phyloP scores from a whole-genome alignment of 129 eudicot species.

The Pseudognaphalium luteoalbum region DNA sequence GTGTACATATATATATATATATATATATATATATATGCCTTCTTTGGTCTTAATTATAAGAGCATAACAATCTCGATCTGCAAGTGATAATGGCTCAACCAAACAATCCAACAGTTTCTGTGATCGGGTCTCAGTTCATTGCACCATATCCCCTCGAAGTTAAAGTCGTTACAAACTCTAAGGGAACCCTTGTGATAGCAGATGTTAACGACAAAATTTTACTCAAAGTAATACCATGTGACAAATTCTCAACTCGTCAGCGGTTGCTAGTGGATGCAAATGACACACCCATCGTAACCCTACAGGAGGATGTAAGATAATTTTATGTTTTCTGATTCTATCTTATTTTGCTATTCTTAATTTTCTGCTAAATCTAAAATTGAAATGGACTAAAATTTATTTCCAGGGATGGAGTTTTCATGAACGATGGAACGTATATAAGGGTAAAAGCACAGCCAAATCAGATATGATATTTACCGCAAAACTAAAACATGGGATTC shows the following conservation, averaged over 20 bases:
- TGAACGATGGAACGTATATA: constrained; percentile 15
- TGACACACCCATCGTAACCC: constrained; percentile 15
- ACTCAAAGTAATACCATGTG: constrained; percentile 25
- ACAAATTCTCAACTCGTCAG: constrained; percentile 11
- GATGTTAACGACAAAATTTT: constrained; percentile 27
- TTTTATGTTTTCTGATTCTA: not conserved
- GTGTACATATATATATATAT: too few species aligned
- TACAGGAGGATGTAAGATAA: not conserved
- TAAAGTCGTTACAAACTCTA: constrained; percentile 7
- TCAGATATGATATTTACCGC: constrained; percentile 7
- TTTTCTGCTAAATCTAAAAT: not conserved
- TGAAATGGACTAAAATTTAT: not conserved
- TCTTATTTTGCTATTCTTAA: not conserved
- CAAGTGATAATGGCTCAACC: constrained; percentile 12
- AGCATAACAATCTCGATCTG: too few species aligned
- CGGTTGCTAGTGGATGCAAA: constrained; percentile 33
- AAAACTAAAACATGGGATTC: constrained; percentile 4
- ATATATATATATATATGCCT: too few species aligned
- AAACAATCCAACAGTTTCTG: not conserved
- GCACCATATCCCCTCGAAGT: constrained; percentile 32
- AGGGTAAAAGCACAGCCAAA: not conserved
- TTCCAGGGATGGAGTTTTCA: not conserved
- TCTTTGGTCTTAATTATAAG: too few species aligned
- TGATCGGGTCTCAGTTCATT: constrained; percentile 30
- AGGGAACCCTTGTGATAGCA: constrained; percentile 26